phyloP scores from a whole-genome alignment of 305 asterid genomes.

The Rubia balearica region DNA sequence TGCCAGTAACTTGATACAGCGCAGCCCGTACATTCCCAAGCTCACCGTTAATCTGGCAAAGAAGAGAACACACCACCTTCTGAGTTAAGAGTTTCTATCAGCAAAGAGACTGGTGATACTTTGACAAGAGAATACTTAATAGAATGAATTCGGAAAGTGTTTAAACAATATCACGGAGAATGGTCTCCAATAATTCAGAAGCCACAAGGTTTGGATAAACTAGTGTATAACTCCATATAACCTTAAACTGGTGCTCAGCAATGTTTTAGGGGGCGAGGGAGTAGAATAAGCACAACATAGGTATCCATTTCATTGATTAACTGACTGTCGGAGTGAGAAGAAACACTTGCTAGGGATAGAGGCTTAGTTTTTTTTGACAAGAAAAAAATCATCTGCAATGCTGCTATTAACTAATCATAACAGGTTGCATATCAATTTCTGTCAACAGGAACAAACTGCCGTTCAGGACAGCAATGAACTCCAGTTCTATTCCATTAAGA shows the following conservation, averaged over 20 bases:
- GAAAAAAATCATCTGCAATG: not conserved
- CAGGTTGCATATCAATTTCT: not conserved
- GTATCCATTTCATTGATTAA: not conserved
- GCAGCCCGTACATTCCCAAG: constrained; percentile 54
- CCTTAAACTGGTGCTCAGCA: not conserved
- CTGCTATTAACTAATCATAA: not conserved
- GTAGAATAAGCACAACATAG: not conserved
- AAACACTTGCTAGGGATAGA: not conserved
- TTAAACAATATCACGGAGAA: not conserved
- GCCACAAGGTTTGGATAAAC: not conserved
- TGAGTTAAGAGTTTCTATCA: constrained; percentile 4
- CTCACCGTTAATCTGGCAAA: constrained; percentile 64
- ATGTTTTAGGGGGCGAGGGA: not conserved
- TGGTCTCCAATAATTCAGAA: not conserved
- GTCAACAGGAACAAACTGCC: not conserved
- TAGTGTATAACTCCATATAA: not conserved
- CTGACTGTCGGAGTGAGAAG: not conserved
- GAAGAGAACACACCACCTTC: constrained; percentile 16
- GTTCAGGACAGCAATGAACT: not conserved
- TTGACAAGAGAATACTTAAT: not conserved
- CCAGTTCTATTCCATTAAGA: not conserved
- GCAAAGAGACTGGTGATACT: not conserved
- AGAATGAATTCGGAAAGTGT: not conserved
- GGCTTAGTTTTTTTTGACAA: not conserved
- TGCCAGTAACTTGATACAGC: constrained; percentile 47